These are phyloP conservation scores for Endocladia muricata DNA, from an alignment of 31 red algal species.

Conservation along the genomic window DNA sequence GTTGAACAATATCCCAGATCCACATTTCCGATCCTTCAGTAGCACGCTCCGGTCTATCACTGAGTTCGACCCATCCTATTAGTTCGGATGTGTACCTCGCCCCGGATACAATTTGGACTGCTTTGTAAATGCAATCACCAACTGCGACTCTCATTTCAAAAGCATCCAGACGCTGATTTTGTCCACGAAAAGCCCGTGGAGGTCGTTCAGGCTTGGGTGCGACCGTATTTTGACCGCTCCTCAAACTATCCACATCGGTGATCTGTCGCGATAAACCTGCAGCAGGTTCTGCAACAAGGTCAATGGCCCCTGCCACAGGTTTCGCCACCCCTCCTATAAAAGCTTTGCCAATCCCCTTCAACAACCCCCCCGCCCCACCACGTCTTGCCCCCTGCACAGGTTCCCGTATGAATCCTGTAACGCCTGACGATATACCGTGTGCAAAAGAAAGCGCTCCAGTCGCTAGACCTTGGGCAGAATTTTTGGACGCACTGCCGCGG, in stretches of 20 bases:
- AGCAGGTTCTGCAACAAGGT: slow-evolving; percentile 74
- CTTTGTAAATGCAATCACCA: slow-evolving; percentile 49
- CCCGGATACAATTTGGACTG: slow-evolving; percentile 20
- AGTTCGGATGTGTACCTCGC: slow-evolving; percentile 11
- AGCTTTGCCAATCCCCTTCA: slow-evolving; percentile 79
- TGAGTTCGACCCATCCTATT: slow-evolving; percentile 70
- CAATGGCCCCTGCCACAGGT: slow-evolving; percentile 79
- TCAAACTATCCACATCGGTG: slow-evolving; percentile 15
- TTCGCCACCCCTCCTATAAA: slow-evolving; percentile 80
- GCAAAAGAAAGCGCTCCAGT: slow-evolving; percentile 84
- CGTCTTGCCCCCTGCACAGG: slow-evolving; percentile 76
- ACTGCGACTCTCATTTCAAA: slow-evolving; percentile 44
- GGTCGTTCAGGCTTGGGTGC: slow-evolving; percentile 37
- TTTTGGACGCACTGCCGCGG: slow-evolving; percentile 23
- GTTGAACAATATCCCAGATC: slow-evolving; percentile 53
- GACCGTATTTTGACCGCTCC: neutral
- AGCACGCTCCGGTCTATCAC: slow-evolving; percentile 28
- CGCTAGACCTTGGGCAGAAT: slow-evolving; percentile 80
- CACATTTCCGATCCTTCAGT: slow-evolving; percentile 17
- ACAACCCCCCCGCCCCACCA: slow-evolving; percentile 74
- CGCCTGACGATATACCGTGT: slow-evolving; percentile 85
- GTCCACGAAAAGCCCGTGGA: slow-evolving; percentile 54
- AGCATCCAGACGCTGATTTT: slow-evolving; percentile 23
- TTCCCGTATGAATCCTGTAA: slow-evolving; percentile 78
- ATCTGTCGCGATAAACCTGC: slow-evolving; percentile 67